phyloP scores from a whole-genome alignment of 805 yeast genomes.

The Alloascoidea hylecoeti region DNA sequence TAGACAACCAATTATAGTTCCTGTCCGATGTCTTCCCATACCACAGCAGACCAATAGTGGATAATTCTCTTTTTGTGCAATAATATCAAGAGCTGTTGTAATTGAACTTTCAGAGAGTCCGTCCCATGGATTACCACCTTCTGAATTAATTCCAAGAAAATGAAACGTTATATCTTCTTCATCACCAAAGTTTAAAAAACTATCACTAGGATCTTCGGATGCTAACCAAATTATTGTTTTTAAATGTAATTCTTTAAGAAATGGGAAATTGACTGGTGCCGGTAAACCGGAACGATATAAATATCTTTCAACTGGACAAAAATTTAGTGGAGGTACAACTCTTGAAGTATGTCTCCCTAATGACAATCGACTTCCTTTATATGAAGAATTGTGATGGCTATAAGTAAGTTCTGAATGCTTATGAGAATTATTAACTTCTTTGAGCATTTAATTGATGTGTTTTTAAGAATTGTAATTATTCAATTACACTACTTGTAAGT shows the following conservation, averaged over 20 bases:
- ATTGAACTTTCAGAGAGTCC: constrained; percentile 77
- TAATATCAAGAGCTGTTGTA: constrained; percentile 61
- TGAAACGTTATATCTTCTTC: constrained; percentile 59
- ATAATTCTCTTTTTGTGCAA: constrained; percentile 57
- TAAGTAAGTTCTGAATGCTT: too few relatives aligned
- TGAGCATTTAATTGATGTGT: too few relatives aligned
- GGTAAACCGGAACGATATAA: constrained; percentile 92
- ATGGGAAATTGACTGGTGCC: constrained; percentile 81
- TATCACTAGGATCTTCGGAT: constrained; percentile 89
- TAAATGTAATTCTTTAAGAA: constrained; percentile 57
- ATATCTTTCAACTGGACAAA: constrained; percentile 85
- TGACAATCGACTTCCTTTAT: too few relatives aligned
- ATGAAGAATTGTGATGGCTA: too few relatives aligned
- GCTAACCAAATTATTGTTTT: constrained; percentile 89
- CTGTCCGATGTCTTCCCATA: constrained; percentile 97
- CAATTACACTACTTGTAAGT: too few relatives aligned
- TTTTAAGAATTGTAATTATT: too few relatives aligned
- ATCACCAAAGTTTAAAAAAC: constrained; percentile 69
- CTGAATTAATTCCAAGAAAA: constrained; percentile 72
- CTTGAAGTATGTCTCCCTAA: constrained; percentile 21
- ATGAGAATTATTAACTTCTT: too few relatives aligned
- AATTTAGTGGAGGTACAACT: constrained; percentile 88
- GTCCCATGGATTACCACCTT: constrained; percentile 92
- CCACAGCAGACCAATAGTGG: constrained; percentile 92
- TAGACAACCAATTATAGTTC: constrained; percentile 90